Conservation (phyloP, 805 yeast genomes). For the Tetrapisispora iriomotensis region DNA sequence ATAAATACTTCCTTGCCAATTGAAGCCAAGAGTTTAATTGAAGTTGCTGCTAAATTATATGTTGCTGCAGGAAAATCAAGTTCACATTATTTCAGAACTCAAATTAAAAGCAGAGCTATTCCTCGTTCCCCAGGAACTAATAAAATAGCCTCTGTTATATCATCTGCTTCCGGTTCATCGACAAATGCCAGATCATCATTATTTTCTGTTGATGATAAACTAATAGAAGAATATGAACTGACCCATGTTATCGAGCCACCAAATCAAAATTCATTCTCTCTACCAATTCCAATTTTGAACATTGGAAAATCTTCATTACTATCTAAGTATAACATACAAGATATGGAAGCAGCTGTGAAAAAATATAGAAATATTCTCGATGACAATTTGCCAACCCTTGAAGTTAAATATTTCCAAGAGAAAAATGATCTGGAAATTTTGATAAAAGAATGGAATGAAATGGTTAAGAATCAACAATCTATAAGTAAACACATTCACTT, state of each 20-base stretch:
- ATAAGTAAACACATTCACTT: constrained; percentile 5
- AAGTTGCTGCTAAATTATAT: constrained; percentile 47
- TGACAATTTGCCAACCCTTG: not conserved
- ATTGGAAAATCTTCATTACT: constrained; percentile 31
- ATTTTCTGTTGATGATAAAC: constrained; percentile 33
- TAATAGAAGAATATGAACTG: constrained; percentile 51
- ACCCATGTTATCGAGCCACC: constrained; percentile 32
- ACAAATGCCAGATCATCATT: constrained; percentile 12
- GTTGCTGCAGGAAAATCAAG: constrained; percentile 18
- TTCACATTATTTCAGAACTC: constrained; percentile 9
- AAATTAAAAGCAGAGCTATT: constrained; percentile 29
- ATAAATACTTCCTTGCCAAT: constrained; percentile 51
- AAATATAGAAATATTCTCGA: constrained; percentile 34
- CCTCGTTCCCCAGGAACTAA: not conserved
- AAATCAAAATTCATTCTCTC: constrained; percentile 31
- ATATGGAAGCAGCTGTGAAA: constrained; percentile 38
- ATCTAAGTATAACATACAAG: constrained; percentile 28
- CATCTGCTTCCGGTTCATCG: constrained; percentile 11
- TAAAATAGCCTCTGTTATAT: constrained; percentile 3
- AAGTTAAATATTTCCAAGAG: not conserved
- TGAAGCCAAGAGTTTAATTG: constrained; percentile 54
- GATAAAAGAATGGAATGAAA: constrained; percentile 6
- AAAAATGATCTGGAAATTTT: not conserved
- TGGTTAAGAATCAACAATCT: not conserved
- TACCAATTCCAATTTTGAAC: constrained; percentile 23